Conservation (phyloP, 2,329 filamentous ascomycete species). For the Rutstroemia sydowiana region DNA sequence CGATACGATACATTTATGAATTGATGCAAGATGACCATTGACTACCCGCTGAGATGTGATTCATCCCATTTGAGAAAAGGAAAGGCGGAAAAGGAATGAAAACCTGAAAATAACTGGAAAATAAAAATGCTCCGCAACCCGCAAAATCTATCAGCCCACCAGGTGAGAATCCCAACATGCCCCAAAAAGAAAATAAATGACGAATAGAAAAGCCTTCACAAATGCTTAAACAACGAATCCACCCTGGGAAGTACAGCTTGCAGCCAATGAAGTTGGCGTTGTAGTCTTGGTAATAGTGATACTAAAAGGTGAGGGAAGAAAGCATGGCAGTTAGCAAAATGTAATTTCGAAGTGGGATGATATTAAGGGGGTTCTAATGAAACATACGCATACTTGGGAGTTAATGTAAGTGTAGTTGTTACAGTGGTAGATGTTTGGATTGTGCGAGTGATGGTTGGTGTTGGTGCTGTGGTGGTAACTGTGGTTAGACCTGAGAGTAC, state of each 20-base stretch:
- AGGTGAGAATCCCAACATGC: background rate
- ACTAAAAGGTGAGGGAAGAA: background rate
- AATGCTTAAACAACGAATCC: background rate
- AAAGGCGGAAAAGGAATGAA: no score
- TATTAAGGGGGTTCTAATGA: background rate
- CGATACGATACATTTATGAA: no score
- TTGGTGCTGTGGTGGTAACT: constrained; percentile 2
- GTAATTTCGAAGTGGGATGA: background rate
- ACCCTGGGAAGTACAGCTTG: constrained; percentile 1
- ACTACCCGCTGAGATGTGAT: no score
- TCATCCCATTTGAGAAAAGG: no score
- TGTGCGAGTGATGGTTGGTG: constrained; percentile 1
- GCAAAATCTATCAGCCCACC: no score
- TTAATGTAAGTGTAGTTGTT: constrained; percentile 1
- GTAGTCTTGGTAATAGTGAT: constrained; percentile 5
- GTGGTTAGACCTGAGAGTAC: constrained; percentile 1
- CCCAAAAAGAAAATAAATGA: background rate
- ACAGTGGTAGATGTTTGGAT: background rate
- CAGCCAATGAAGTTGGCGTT: background rate
- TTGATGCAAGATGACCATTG: no score
- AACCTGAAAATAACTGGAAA: no score
- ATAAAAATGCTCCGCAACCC: no score
- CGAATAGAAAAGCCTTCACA: background rate
- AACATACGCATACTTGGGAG: constrained; percentile 2
- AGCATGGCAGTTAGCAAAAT: background rate